Evolutionary conservation across 2,329 filamentous ascomycete species (phyloP).

Genomic region (Bipolaris zeicola): DNA sequence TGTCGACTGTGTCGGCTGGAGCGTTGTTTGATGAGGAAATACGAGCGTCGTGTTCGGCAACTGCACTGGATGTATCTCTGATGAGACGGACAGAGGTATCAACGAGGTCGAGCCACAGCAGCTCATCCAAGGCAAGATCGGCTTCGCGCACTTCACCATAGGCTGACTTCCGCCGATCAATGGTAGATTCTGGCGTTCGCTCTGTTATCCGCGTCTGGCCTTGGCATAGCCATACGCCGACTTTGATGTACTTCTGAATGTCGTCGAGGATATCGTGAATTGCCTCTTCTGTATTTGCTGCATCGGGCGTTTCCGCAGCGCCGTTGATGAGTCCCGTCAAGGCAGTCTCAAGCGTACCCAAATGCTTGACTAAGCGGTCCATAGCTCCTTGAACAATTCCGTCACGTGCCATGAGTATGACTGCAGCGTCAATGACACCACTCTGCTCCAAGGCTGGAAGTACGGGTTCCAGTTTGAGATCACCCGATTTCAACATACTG

Average conservation of each 20-base stretch:
- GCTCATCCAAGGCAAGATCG: conserved; percentile 65
- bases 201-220: conserved; percentile 71
- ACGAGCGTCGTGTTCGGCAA: conserved; percentile 50
- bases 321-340: conserved; percentile 74
- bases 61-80: conserved; percentile 53
- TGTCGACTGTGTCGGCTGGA: conserved; percentile 53
- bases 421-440: conserved; percentile 89
- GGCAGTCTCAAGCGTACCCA: conserved; percentile 78
- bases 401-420: conserved; percentile 87
- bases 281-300: conserved; percentile 65
- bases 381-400: conserved; percentile 84
- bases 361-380: conserved; percentile 79
- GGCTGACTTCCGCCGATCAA: conserved; percentile 44
- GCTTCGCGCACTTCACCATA: conserved; percentile 58
- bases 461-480: conserved; percentile 78
- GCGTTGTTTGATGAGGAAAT: conserved; percentile 32
- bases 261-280: conserved; percentile 75
- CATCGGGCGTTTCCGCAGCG: conserved; percentile 61
- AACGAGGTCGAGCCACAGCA: conserved; percentile 69
- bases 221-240: conserved; percentile 96
- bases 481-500: conserved; percentile 72
- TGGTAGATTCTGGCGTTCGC: conserved; percentile 45
- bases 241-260: conserved; percentile 85
- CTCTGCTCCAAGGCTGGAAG: conserved; percentile 87
- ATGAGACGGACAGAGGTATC: conserved; percentile 64